These are phyloP conservation scores for Alternaria consortialis DNA, from an alignment of 2,329 filamentous ascomycete species.

Conservation along the genomic window DNA sequence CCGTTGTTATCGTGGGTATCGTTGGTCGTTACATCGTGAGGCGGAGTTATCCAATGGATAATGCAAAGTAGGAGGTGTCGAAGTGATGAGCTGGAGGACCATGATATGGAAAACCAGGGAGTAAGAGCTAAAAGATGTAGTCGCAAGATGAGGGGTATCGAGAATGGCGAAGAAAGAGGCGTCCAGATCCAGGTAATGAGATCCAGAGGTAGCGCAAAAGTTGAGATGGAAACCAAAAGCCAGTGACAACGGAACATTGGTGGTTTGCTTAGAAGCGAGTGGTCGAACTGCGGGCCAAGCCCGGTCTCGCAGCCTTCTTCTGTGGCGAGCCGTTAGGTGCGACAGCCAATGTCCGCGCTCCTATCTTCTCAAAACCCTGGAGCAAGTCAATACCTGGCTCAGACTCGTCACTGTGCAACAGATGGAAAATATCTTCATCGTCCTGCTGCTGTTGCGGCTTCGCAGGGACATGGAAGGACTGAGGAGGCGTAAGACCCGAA, in stretches of 20 bases:
- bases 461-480: conserved; percentile 42
- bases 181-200: conserved; percentile 15
- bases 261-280: conserved; percentile 40
- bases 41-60: conserved; percentile 30
- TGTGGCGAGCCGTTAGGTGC: conserved; percentile 48
- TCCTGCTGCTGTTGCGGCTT: conserved; percentile 44
- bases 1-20: conserved; percentile 49
- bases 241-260: conserved; percentile 5
- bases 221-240: conserved; percentile 9
- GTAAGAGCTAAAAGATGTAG: conserved; percentile 22
- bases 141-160: conserved; percentile 28
- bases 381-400: conserved; percentile 74
- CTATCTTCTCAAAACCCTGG: conserved; percentile 80
- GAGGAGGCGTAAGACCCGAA: conserved; percentile 34
- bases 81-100: conserved; percentile 21
- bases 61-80: conserved; percentile 23
- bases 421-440: conserved; percentile 65
- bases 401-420: conserved; percentile 67
- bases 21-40: conserved; percentile 50
- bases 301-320: conserved; percentile 40
- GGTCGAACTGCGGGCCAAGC: conserved; percentile 45
- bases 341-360: conserved; percentile 50
- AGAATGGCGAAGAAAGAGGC: conserved; percentile 24
- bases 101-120: conserved; percentile 14
- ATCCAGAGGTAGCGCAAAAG: conserved; percentile 16